phyloP scores from a whole-genome alignment of 1,139 yeast genomes.

The Suhomyces bribrorum region DNA sequence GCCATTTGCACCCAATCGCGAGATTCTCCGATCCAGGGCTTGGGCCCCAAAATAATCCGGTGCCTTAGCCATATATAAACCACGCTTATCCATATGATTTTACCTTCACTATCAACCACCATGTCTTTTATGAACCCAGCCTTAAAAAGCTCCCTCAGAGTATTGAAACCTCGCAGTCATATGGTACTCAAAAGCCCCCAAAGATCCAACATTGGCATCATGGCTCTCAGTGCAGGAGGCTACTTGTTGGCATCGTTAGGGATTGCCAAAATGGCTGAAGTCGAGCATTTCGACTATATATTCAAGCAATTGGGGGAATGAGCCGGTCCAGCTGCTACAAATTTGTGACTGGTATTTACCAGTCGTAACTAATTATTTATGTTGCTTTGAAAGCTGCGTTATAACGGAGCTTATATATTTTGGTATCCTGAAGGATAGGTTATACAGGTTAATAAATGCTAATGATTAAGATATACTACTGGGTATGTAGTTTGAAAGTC shows the following conservation, averaged over 20 bases:
- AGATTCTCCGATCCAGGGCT: constrained; percentile 7
- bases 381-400: background rate
- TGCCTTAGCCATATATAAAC: no score
- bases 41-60: no score
- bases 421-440: background rate
- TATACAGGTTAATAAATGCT: background rate
- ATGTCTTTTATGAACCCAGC: constrained; percentile 5
- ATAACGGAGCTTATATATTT: background rate
- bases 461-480: no score
- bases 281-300: constrained; percentile 23
- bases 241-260: constrained; percentile 24
- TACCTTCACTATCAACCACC: no score
- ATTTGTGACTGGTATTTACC: no score
- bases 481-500: no score
- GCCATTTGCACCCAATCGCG: constrained; percentile 12
- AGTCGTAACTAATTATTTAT: no score
- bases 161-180: constrained; percentile 1
- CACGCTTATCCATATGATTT: no score
- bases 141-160: constrained; percentile 4
- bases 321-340: background rate
- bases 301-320: constrained; percentile 27
- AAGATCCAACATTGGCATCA: constrained; percentile 4
- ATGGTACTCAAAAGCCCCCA: constrained; percentile 1
- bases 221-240: constrained; percentile 20
- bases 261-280: constrained; percentile 27